Base-by-base conservation (phyloP, 345 rosid species). In the Gossypium australe region DNA sequence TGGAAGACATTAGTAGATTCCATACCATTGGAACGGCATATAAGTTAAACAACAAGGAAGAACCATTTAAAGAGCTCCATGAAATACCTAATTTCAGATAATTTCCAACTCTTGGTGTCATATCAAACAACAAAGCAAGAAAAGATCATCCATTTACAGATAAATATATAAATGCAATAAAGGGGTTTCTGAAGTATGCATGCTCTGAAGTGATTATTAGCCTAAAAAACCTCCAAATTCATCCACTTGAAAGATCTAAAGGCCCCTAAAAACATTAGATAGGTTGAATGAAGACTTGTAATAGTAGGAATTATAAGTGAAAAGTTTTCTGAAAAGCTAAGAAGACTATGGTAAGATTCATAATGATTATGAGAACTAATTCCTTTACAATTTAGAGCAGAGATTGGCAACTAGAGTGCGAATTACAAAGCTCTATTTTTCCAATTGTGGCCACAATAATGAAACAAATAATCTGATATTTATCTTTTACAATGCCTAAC, bases 301-400 rank as follows among this genome's bases (percentile, higher is more conserved):
- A 38, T 2, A 38, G 48, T 17, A 38, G 25, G 68, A n/a, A 38
- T 38, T n/a, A 64, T 38, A 48, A 64, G 43, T 38, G 14, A 13
- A 63, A 34, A 38, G n/a, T 24, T 7, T 10, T 41, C 25, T 38
- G 25, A 38, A 38, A 64, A 41, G 4, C 49, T 41, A 64, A 2
- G 22, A 64, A 41, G 68, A 41, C 68, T 59, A 24, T 24, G 63
- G 38, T 58, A 59, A 44, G 53, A 45, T 66, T 66, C 70, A 66
- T 66, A 66, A 66, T 44, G 29, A 66, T 66, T 18, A 44, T 44
- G 11, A 44, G 64, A 34, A 59, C 6, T 59, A 59, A 24, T 25
- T 59, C 64, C 64, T 25, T 24, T 38, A 59, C 64, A 59, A 59
- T 59, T 59, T 24, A 16, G 16, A 9, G 14, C 5, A 45, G 53